Evolutionary conservation across 306 rosid genomes (phyloP).

Genomic region (Ceratonia siliqua): DNA sequence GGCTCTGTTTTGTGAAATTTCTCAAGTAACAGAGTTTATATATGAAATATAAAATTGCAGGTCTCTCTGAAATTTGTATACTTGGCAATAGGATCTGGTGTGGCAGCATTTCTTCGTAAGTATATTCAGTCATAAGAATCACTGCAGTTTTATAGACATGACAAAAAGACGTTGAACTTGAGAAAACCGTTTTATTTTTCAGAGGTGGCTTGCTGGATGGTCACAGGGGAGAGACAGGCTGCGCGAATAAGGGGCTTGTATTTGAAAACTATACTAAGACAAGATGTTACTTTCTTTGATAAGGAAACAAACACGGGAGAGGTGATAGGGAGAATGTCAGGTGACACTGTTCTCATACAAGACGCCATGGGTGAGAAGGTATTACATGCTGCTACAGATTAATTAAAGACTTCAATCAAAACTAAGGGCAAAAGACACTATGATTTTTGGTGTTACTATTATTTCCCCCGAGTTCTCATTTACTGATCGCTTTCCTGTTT

Average conservation of each 20-base stretch:
- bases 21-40: background rate
- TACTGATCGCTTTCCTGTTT: slow-evolving; percentile 14
- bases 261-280: slow-evolving; percentile 73
- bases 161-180: background rate
- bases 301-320: slow-evolving; percentile 81
- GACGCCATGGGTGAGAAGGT: slow-evolving; percentile 95
- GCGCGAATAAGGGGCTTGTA: slow-evolving; percentile 74
- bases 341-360: slow-evolving; percentile 85
- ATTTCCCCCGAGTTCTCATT: background rate
- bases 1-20: background rate
- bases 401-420: background rate
- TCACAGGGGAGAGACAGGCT: slow-evolving; percentile 87
- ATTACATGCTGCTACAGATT: slow-evolving; percentile 15
- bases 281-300: slow-evolving; percentile 76
- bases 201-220: slow-evolving; percentile 88
- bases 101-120: slow-evolving; percentile 71
- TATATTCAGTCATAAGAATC: slow-evolving; percentile 10
- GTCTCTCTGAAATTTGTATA: slow-evolving; percentile 64
- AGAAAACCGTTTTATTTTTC: slow-evolving; percentile 25
- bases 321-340: slow-evolving; percentile 86
- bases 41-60: slow-evolving; percentile 40
- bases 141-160: background rate
- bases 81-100: slow-evolving; percentile 51
- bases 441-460: background rate
- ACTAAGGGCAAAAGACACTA: background rate